phyloP scores from a whole-genome alignment of 106 monocot genomes.

The Ottelia alismoides region DNA sequence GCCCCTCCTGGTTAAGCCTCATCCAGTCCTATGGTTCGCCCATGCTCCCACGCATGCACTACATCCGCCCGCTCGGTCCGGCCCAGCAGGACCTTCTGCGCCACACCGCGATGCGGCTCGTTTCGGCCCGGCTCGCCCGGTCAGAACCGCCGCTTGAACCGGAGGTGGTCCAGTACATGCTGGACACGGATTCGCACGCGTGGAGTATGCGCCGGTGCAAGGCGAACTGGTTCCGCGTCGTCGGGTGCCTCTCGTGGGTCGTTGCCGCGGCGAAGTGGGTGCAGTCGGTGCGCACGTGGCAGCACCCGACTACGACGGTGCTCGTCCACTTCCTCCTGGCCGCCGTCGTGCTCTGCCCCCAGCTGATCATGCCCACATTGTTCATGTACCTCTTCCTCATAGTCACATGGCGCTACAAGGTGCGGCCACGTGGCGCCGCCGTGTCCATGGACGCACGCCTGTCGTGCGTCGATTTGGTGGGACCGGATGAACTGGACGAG shows the following conservation, averaged over 20 bases:
- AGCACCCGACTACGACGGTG: conserved; percentile 43
- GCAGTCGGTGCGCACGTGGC: conserved; percentile 54
- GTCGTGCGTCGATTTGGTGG: conserved; percentile 57
- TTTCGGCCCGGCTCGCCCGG: conserved; percentile 57
- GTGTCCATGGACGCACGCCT: conserved; percentile 57
- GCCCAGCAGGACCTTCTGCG: conserved; percentile 83
- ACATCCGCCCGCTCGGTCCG: conserved; percentile 54
- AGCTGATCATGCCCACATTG: conserved; percentile 42
- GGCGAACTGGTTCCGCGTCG: conserved; percentile 78
- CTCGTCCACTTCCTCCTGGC: conserved; percentile 61
- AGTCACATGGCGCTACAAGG: conserved; percentile 44
- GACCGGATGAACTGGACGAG: conserved; percentile 78
- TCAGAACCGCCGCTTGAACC: conserved; percentile 80
- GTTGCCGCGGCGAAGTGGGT: conserved; percentile 44
- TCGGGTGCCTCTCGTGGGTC: conserved; percentile 35
- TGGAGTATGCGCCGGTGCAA: conserved; percentile 92
- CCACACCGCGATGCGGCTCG: conserved; percentile 70
- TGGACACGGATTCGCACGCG: conserved; percentile 58
- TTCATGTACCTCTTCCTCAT: conserved; percentile 51
- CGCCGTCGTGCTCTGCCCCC: conserved; percentile 47
- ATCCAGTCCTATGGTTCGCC: conserved; percentile 68
- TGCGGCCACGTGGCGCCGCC: conserved; percentile 26
- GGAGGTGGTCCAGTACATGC: conserved; percentile 75
- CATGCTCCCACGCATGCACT: conserved; percentile 88
- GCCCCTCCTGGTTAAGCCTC: conserved; percentile 52